Evolutionary conservation across 352 stramenopile species (phyloP), one percentile per base, ranked within the genome.

Genomic region (Phytophthora multivora): DNA sequence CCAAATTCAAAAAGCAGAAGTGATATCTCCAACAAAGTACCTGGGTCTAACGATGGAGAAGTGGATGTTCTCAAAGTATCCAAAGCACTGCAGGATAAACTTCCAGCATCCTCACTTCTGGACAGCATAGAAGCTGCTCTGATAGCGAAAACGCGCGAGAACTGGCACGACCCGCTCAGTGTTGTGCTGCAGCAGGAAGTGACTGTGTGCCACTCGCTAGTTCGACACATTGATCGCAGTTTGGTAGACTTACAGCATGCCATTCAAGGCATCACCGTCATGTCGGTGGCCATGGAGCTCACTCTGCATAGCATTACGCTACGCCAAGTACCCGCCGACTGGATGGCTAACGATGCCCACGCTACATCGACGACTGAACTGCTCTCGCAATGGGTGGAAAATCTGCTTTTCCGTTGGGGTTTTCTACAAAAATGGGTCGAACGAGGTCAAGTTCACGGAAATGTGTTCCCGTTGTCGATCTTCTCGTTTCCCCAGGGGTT

Each of bases 401-500:
- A 88, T 39, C 57, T 94, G 13, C 59, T 83, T 6, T 75, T 78
- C 36, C 79, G 83, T 2, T 75, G 71, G 51, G 57, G 75, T 5
- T 93, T 93, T 53, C 69, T 94, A 5, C 63, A 80, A 30, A 39
- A 66, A 11, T 95, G 86, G 86, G 30, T 65, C 57, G 9, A 42
- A 30, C 21, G 56, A 71, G 50, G 64, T 64, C 31, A 66, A 71
- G 49, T 55, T 3, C 25, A 31, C 1, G 30, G 47, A 9, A 73
- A 66, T n/a, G 45, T 52, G 12, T 91, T 86, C 35, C 83, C 80
- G 4, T 53, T 94, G 13, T 73, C 86, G 4, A 70, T 86, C 6
- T 92, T 95, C 38, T 79, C 68, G 30, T 95, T 91, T 25, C 83
- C 86, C 0, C 83, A 93, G 21, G 83, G 83, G 0, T 77, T 95